phyloP scores from a whole-genome alignment of 2,329 filamentous ascomycete genomes.

The Ascochyta koolunga region DNA sequence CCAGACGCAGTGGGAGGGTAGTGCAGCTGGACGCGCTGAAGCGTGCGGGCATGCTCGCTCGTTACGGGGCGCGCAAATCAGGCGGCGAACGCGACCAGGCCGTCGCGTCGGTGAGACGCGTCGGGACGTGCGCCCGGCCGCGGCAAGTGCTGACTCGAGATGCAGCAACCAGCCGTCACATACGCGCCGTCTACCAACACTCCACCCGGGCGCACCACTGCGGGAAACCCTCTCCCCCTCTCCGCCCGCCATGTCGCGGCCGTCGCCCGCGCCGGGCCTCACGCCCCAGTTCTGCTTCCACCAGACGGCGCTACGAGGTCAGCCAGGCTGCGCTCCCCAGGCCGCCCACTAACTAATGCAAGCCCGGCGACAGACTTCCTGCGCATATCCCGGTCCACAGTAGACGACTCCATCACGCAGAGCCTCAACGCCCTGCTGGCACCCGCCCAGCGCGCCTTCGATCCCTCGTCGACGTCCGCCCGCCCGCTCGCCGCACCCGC shows the following conservation, averaged over 20 bases:
- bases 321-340: conserved; percentile 5
- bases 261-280: conserved; percentile 48
- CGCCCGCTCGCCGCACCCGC: conserved; percentile 61
- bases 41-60: conserved; percentile 41
- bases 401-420: conserved; percentile 93
- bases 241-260: conserved; percentile 48
- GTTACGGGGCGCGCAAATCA: conserved; percentile 21
- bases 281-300: conserved; percentile 61
- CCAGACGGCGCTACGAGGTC: conserved; percentile 57
- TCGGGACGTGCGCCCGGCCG: conserved; percentile 25
- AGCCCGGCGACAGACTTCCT: conserved; percentile 74
- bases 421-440: conserved; percentile 89
- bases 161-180: not conserved
- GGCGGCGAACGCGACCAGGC: conserved; percentile 10
- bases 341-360: conserved; percentile 45
- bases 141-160: conserved; percentile 37
- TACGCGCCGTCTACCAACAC: not conserved
- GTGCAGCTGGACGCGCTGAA: conserved; percentile 34
- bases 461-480: conserved; percentile 75
- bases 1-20: conserved; percentile 11
- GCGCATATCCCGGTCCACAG: conserved; percentile 77
- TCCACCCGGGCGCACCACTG: conserved; percentile 38
- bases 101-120: conserved; percentile 36
- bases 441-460: conserved; percentile 74
- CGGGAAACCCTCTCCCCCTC: conserved; percentile 34